phyloP scores from a whole-genome alignment of 768 basidiomycete genomes.

The Russula emetica region DNA sequence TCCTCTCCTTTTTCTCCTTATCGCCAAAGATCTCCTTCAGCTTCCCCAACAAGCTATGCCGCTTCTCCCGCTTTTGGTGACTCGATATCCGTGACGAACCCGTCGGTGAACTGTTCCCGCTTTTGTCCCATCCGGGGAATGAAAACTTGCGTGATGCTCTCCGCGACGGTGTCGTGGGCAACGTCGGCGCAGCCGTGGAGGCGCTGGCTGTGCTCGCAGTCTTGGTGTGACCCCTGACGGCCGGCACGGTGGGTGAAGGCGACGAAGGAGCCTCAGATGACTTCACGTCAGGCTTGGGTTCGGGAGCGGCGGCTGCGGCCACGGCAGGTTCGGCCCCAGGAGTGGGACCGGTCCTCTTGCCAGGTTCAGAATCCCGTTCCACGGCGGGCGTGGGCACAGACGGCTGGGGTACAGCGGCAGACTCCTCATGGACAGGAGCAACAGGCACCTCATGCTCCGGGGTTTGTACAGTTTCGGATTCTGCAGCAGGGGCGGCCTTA shows the following conservation, averaged over 20 bases:
- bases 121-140: constrained; percentile 20
- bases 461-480: not conserved
- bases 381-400: not conserved
- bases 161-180: constrained; percentile 2
- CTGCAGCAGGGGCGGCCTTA: not conserved
- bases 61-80: constrained; percentile 26
- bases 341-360: not conserved
- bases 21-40: constrained; percentile 28
- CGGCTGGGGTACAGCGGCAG: not conserved
- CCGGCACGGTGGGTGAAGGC: not conserved
- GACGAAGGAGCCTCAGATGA: not conserved
- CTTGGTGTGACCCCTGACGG: constrained; percentile 17
- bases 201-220: constrained; percentile 8
- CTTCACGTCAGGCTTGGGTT: constrained; percentile 7
- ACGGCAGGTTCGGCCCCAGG: constrained; percentile 1
- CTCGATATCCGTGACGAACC: constrained; percentile 23
- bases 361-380: not conserved
- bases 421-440: not conserved
- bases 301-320: not conserved
- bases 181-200: constrained; percentile 8
- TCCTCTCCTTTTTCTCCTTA: constrained; percentile 23
- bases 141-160: constrained; percentile 22
- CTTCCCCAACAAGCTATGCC: constrained; percentile 24
- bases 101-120: constrained; percentile 21
- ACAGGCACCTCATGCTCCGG: not conserved